A percentile compares a stretch with the other conserved stretches of the same genome.
Conservation (phyloP, 2,329 filamentous ascomycete genomes). For the Arthrobotrys musiformis region DNA sequence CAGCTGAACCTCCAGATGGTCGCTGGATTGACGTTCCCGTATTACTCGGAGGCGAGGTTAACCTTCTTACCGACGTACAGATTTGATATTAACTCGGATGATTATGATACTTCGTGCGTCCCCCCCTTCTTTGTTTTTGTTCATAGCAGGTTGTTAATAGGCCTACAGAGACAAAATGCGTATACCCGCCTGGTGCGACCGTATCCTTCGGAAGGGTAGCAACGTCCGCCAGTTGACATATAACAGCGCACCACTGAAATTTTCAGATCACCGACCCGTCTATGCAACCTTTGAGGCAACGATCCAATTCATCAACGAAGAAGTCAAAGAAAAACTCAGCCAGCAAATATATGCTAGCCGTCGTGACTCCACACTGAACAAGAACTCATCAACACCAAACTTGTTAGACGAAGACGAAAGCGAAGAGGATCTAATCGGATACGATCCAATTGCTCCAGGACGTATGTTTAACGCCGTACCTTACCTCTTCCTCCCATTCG, state of each 20-base stretch:
- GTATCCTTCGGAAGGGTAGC: constrained; percentile 84
- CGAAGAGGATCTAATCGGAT: constrained; percentile 83
- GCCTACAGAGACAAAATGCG: constrained; percentile 81
- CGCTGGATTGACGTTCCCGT: constrained; percentile 85
- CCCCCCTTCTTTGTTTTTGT: neutral
- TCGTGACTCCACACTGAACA: constrained; percentile 71
- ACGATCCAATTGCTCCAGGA: constrained; percentile 84
- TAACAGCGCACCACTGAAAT: constrained; percentile 80
- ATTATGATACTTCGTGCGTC: constrained; percentile 87
- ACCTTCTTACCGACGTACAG: constrained; percentile 95
- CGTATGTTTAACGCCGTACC: constrained; percentile 71
- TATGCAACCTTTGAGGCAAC: constrained; percentile 87
- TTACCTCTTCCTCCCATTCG: constrained; percentile 44
- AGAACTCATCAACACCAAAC: constrained; percentile 67
- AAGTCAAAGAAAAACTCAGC: constrained; percentile 76
- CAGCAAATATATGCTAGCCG: constrained; percentile 77
- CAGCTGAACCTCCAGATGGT: constrained; percentile 98
- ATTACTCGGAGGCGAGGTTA: constrained; percentile 89
- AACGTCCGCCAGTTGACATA: constrained; percentile 87
- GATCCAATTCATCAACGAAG: constrained; percentile 82
- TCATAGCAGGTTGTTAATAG: constrained; percentile 6
- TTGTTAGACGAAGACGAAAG: constrained; percentile 72
- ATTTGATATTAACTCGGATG: constrained; percentile 87
- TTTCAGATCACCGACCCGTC: constrained; percentile 96
- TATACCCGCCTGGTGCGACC: constrained; percentile 97